These are phyloP conservation scores for Wallacemonas rigidus DNA, from an alignment of 208 protist species.

Conservation along the genomic window DNA sequence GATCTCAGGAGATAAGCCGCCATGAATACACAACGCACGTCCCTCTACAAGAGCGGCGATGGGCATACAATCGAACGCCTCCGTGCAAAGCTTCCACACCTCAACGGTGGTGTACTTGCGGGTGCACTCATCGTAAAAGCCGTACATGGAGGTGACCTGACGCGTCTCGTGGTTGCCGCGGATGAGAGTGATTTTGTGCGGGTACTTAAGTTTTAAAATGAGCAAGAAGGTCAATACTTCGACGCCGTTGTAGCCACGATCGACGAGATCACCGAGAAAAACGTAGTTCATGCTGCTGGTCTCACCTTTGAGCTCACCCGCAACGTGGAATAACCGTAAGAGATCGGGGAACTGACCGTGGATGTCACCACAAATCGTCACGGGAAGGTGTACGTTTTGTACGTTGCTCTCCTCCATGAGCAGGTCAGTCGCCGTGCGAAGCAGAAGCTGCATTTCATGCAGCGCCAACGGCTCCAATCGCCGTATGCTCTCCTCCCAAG, in stretches of 20 bases:
- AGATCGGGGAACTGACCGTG: slow-evolving; percentile 99
- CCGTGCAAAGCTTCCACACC: slow-evolving; percentile 98
- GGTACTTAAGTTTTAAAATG: slow-evolving; percentile 91
- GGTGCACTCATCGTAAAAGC: slow-evolving; percentile 93
- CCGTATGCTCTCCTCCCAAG: slow-evolving; percentile 66
- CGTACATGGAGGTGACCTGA: slow-evolving; percentile 87
- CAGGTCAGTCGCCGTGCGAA: slow-evolving; percentile 66
- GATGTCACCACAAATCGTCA: slow-evolving; percentile 99
- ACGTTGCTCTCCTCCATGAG: slow-evolving; percentile 95
- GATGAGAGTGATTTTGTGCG: slow-evolving; percentile 82
- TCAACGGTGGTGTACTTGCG: slow-evolving; percentile 89
- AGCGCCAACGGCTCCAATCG: slow-evolving; percentile 57
- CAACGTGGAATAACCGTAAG: slow-evolving; percentile 94
- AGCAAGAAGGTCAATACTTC: slow-evolving; percentile 94
- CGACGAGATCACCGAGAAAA: slow-evolving; percentile 96
- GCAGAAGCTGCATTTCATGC: slow-evolving; percentile 70
- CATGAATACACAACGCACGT: slow-evolving; percentile 96
- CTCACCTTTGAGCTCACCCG: slow-evolving; percentile 78
- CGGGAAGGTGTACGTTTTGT: slow-evolving; percentile 89
- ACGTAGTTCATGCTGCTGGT: slow-evolving; percentile 81
- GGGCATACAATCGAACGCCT: slow-evolving; percentile 99
- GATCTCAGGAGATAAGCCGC: slow-evolving; percentile 97
- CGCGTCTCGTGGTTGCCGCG: slow-evolving; percentile 93
- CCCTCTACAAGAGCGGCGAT: slow-evolving; percentile 98
- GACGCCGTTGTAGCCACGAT: slow-evolving; percentile 94